Conservation (phyloP, 345 rosid genomes). For the Salix koriyanagi region DNA sequence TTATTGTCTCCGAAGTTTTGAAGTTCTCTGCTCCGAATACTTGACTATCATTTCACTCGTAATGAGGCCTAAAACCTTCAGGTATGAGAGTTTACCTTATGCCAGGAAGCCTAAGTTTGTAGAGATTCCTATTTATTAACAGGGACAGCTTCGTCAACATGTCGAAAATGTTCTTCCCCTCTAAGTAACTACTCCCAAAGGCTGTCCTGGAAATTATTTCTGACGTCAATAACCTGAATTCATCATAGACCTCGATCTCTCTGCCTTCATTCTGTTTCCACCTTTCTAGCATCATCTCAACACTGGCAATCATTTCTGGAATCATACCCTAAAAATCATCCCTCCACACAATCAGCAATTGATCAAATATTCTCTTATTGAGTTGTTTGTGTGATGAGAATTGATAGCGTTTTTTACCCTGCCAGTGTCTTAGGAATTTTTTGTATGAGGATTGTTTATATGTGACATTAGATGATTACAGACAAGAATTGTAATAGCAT, state of each 20-base stretch:
- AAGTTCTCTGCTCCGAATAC: too few species aligned
- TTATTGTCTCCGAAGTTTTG: too few species aligned
- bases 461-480: too few species aligned
- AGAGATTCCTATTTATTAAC: constrained; percentile 9
- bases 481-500: too few species aligned
- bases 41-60: too few species aligned
- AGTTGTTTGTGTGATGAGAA: too few species aligned
- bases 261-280: constrained; percentile 32
- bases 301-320: constrained; percentile 33
- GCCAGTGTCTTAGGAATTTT: not conserved
- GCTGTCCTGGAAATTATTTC: constrained; percentile 50
- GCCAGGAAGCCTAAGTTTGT: constrained; percentile 1
- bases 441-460: too few species aligned
- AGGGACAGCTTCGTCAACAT: constrained; percentile 22
- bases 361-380: too few species aligned
- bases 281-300: constrained; percentile 38
- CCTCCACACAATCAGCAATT: too few species aligned
- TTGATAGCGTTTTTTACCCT: too few species aligned
- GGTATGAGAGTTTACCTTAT: not conserved
- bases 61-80: not conserved
- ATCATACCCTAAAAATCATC: constrained; percentile 21
- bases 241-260: constrained; percentile 39
- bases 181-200: constrained; percentile 45
- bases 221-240: constrained; percentile 42
- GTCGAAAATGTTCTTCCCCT: constrained; percentile 39